Evolutionary conservation across 495 filamentous ascomycete species (phyloP).

Genomic region (Talaromyces borbonicus): DNA sequence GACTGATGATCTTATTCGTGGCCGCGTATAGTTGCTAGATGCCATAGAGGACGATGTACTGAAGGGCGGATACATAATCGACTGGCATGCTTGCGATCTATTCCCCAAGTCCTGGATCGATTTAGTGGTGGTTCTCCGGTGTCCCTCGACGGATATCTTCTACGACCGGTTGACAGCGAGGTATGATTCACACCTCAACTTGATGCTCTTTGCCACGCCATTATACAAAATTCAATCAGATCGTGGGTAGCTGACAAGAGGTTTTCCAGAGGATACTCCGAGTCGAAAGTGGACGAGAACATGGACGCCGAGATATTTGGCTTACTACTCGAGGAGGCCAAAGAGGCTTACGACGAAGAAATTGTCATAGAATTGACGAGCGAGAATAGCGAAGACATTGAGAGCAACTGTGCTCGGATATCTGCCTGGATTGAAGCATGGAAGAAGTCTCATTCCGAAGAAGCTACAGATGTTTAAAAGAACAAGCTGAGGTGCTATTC

Average conservation of each 20-base stretch:
- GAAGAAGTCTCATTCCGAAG: constrained; percentile 48
- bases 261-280: constrained; percentile 55
- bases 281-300: constrained; percentile 90
- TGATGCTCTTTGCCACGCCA: no score
- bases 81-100: constrained; percentile 97
- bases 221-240: no score
- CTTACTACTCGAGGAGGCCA: constrained; percentile 81
- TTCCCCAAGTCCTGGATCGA: constrained; percentile 94
- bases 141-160: constrained; percentile 56
- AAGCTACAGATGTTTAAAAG: neutral
- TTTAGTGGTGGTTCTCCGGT: constrained; percentile 84
- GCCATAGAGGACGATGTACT: constrained; percentile 74
- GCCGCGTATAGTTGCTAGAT: constrained; percentile 62
- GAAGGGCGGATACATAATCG: constrained; percentile 79
- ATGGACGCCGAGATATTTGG: constrained; percentile 97
- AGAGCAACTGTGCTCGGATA: constrained; percentile 77
- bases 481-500: neutral
- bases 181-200: constrained; percentile 31
- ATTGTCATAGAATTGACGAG: constrained; percentile 87
- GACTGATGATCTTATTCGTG: neutral
- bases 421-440: constrained; percentile 72
- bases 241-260: neutral
- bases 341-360: constrained; percentile 76
- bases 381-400: constrained; percentile 70
- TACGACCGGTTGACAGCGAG: constrained; percentile 76